Evolutionary conservation across 148 eudicot species (phyloP), one percentile per base, ranked within the genome.

Genomic region (Rhododendron ovatum): DNA sequence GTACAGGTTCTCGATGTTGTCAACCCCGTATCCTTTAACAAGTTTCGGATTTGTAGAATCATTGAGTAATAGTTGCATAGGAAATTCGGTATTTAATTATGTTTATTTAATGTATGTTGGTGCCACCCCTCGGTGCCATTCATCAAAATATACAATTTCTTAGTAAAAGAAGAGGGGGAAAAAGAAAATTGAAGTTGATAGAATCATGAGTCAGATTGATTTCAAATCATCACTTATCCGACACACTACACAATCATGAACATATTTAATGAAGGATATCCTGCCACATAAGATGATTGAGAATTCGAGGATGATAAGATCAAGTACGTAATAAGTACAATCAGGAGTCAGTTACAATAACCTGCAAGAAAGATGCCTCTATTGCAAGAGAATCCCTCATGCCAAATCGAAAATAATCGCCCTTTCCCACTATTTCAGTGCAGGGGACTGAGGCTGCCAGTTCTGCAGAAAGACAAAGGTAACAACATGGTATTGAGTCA

Each of bases 321-420:
- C 12, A 77, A 84, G 37, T 24, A 87, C 4, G 22, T 69, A 78
- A 63, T 2, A 24, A 84, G 63, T 33, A 63, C 80, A 55, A 48
- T 35, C 20, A 81, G 37, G 33, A 67, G 61, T 20, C 39, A 55
- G 59, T 83, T 17, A n/a, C 76, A 63, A 71, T 85, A 48, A 98
- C 99, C 99, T 98, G 99, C 91, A 98, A 92, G 90, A 98, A 98
- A 87, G 98, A 89, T 22, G 99, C 98, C 90, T 98, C 99, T 80
- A 98, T 94, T 50, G 99, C 99, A 86, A 98, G 94, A 76, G 99
- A 98, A 90, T 98, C 99, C 84, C 99, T 91, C 98, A 95, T 93
- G 89, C 96, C 98, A 82, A 98, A 98, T 76, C 98, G 95, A 82
- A 98, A 98, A 89, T 95, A 98, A 88, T 98, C 99, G 74, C 99